phyloP scores from a whole-genome alignment of 2,329 filamentous ascomycete species.

The Fusarium armeniacum region DNA sequence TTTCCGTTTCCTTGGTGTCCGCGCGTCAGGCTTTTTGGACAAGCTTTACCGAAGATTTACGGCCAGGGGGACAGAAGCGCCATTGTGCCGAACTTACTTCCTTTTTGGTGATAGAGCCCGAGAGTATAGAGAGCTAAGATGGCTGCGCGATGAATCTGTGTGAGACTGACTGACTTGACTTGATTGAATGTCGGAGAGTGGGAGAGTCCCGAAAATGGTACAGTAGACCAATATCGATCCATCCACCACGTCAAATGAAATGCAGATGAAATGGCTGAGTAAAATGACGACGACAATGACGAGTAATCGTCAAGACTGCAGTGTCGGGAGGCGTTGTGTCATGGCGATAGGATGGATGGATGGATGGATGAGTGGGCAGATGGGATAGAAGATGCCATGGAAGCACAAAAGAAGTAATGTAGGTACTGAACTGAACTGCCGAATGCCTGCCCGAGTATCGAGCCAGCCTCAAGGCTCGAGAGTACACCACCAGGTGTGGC shows the following conservation, averaged over 20 bases:
- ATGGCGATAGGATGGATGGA: background rate
- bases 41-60: conserved; percentile 21
- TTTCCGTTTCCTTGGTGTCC: conserved; percentile 34
- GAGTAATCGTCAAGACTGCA: background rate
- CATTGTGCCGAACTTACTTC: conserved; percentile 28
- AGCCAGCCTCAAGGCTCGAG: background rate
- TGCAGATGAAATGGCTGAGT: conserved; percentile 19
- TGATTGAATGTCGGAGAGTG: conserved; percentile 15
- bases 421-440: conserved; percentile 41
- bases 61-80: conserved; percentile 2
- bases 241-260: conserved; percentile 13
- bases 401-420: conserved; percentile 35
- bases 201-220: conserved; percentile 3
- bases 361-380: too few relatives aligned
- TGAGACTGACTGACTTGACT: background rate
- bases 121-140: conserved; percentile 21
- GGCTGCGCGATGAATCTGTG: background rate
- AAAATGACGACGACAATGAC: conserved; percentile 39
- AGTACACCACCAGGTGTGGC: conserved; percentile 17
- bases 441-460: conserved; percentile 18
- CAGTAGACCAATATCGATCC: too few relatives aligned
- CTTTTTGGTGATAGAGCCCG: conserved; percentile 36
- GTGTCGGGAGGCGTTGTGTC: background rate
- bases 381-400: conserved; percentile 16
- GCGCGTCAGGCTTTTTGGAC: conserved; percentile 28